phyloP scores from a whole-genome alignment of 306 rosid genomes.

The Aeschynomene evenia region DNA sequence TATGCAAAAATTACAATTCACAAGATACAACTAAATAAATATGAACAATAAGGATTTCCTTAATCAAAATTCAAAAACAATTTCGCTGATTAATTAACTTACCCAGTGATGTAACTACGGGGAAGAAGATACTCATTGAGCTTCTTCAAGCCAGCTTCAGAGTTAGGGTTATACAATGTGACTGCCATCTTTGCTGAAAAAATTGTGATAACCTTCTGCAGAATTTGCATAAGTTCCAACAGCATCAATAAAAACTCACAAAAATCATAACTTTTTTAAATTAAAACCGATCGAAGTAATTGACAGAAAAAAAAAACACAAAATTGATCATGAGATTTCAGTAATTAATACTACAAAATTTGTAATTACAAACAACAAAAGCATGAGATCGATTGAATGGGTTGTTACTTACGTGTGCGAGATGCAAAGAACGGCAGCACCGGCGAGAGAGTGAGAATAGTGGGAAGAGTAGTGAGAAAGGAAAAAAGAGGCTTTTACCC shows the following conservation, averaged over 20 bases:
- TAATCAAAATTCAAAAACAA: neutral
- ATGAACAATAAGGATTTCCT: neutral
- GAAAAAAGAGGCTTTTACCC: too few species aligned
- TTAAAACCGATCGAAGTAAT: too few species aligned
- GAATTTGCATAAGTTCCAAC: neutral
- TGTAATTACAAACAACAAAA: too few species aligned
- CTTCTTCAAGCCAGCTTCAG: conserved; percentile 73
- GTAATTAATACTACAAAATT: too few species aligned
- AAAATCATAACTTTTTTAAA: too few species aligned
- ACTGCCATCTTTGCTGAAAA: conserved; percentile 66
- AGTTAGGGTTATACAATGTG: conserved; percentile 45
- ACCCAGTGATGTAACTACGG: conserved; percentile 93
- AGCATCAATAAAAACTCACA: neutral
- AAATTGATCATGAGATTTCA: too few species aligned
- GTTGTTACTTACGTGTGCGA: too few species aligned
- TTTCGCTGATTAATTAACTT: neutral
- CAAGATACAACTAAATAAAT: neutral
- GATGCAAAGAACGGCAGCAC: too few species aligned
- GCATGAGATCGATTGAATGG: too few species aligned
- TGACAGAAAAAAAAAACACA: too few species aligned
- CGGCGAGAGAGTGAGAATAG: too few species aligned
- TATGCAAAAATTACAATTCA: neutral
- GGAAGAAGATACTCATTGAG: conserved; percentile 76
- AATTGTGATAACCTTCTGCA: conserved; percentile 30
- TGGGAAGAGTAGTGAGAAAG: too few species aligned